Base-by-base conservation (phyloP, 345 rosid species). In the Eucalyptus sp. region DNA sequence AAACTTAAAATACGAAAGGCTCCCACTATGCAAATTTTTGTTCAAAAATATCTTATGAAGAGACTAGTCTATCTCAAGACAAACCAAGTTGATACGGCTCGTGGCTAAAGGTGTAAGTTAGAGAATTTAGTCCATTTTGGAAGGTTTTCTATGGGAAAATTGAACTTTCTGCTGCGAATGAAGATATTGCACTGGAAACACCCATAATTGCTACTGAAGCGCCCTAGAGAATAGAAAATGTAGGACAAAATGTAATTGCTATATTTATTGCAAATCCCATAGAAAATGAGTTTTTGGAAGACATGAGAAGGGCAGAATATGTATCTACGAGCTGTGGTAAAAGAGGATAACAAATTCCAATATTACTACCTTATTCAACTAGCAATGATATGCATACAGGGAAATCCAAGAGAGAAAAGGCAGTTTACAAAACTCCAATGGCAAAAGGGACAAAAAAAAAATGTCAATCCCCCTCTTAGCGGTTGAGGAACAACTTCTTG, bases 151-250 rank as follows among this genome's bases (percentile, higher is more conserved):
- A 15, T 16, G 79, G 79, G 41, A 31, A 66, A n/a, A 15, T 31
- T 9, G 20, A 66, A 31, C 43, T 17, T 7, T 14, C 1, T 31
- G 3, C 2, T 1, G 2, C 3, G 0, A 16, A 31, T 31, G 18
- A 15, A 16, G 79, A 66, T 7, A 16, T 31, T 31, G 41, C 37
- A 15, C 1, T 31, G 1, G 43, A 66, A 16, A 31, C 43, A 14
- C 43, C 62, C 62, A 56, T 24, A 56, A 24, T 24, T 56, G 29
- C 62, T 24, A 56, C 41, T 25, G 6, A 56, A 9, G 62, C 24
- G 29, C 62, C 62, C 29, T 0, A 24, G 2, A 56, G 13, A 56
- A 24, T 25, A 24, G 29, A 56, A 56, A 25, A 56, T 56, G 13
- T 56, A 56, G 62, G 62, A 10, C 62, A 10, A 56, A 56, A 56